Percentiles rank a stretch among this genome's conserved stretches.
phyloP scores from a whole-genome alignment of 306 rosid genomes.

The Hippophae rhamnoides region DNA sequence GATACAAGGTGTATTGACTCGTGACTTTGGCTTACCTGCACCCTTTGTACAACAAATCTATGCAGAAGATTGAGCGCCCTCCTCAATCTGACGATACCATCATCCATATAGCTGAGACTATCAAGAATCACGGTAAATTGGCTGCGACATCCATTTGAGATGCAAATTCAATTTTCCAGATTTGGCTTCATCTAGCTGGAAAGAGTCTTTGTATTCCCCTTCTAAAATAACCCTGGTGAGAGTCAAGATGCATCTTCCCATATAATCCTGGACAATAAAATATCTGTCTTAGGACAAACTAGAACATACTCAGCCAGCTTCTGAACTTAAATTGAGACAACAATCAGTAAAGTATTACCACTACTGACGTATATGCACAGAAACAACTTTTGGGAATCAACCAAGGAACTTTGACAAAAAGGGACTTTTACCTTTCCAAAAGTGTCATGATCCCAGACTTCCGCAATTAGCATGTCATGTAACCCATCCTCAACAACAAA shows the following conservation, averaged over 20 bases:
- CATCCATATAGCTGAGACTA: not conserved
- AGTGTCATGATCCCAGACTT: conserved; percentile 93
- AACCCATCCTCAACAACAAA: conserved; percentile 93
- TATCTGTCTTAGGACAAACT: conserved; percentile 3
- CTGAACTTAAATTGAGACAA: not conserved
- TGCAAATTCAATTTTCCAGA: conserved; percentile 71
- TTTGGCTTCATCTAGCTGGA: conserved; percentile 68
- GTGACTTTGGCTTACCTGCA: no score
- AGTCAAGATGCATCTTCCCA: conserved; percentile 88
- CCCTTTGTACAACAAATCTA: not conserved
- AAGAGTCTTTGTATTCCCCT: conserved; percentile 72
- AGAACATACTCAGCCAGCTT: not conserved
- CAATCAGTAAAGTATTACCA: no score
- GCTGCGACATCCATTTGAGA: conserved; percentile 90
- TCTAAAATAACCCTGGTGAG: conserved; percentile 81
- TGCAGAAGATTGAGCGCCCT: not conserved
- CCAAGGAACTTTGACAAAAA: conserved; percentile 1
- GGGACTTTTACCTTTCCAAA: conserved; percentile 71
- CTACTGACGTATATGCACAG: not conserved
- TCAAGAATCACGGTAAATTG: conserved; percentile 75
- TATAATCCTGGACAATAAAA: conserved; percentile 50
- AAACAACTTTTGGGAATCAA: not conserved
- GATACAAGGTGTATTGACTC: no score
- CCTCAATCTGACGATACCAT: not conserved
- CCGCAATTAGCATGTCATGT: conserved; percentile 85